Conservation (phyloP, 345 rosid species). For the Carallia pectinifolia region DNA sequence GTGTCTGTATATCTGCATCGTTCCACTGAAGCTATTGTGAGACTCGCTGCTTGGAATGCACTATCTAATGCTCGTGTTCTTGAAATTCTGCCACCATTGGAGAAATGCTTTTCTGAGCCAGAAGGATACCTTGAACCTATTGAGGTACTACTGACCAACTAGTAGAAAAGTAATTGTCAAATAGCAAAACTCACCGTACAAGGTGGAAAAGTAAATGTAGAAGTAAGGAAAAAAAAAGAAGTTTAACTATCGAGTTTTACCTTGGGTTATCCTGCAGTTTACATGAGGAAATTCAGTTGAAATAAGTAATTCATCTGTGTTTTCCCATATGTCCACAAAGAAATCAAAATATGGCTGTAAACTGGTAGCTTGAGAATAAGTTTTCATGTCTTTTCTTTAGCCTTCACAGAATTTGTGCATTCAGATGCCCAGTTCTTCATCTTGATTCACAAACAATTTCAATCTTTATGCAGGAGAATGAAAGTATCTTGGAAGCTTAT, state of each 20-base stretch:
- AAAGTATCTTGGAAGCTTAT: constrained; percentile 66
- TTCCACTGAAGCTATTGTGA: constrained; percentile 55
- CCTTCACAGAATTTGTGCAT: too few species aligned
- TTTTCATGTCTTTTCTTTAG: too few species aligned
- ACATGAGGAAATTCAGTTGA: background rate
- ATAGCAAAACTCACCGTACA: background rate
- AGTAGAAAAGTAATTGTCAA: too few species aligned
- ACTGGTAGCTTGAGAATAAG: too few species aligned
- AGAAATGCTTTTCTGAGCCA: constrained; percentile 59
- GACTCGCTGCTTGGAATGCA: constrained; percentile 74
- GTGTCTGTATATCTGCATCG: constrained; percentile 68
- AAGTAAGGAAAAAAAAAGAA: background rate
- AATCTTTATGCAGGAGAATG: constrained; percentile 53
- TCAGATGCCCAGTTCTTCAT: background rate
- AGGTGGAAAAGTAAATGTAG: background rate
- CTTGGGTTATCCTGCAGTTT: background rate
- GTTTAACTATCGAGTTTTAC: too few species aligned
- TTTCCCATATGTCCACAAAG: background rate
- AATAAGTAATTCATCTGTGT: background rate
- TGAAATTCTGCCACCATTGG: constrained; percentile 74
- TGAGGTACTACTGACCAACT: constrained; percentile 49
- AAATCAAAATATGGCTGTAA: background rate
- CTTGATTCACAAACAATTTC: background rate
- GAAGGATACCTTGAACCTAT: constrained; percentile 78
- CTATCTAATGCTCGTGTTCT: constrained; percentile 65